Conservation (phyloP, 164 flowering plant genomes). For the Platanus orientalis region DNA sequence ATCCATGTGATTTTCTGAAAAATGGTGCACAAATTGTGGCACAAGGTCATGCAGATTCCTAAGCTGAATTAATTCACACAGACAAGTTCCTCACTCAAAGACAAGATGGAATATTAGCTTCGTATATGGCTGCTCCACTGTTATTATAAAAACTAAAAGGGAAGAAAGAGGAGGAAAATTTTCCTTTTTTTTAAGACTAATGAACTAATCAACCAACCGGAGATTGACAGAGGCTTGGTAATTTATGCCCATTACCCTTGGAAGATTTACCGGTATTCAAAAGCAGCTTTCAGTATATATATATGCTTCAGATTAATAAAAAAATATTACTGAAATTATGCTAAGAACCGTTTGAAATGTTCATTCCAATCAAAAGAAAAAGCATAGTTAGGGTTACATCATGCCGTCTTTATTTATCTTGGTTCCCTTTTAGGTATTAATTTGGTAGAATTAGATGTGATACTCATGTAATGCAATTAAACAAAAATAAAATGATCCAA, state of each 20-base stretch:
- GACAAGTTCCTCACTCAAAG: neutral
- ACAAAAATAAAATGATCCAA: neutral
- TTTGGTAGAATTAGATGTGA: neutral
- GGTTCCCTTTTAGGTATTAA: neutral
- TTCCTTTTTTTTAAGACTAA: neutral
- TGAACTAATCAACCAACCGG: neutral
- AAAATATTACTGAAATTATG: neutral
- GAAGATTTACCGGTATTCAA: conserved; percentile 1
- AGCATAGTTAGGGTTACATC: neutral
- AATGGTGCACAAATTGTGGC: neutral
- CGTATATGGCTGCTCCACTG: neutral
- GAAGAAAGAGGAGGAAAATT: neutral
- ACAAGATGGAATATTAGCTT: neutral
- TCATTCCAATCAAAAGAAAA: neutral
- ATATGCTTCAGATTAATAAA: conserved; percentile 9
- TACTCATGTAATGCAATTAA: neutral
- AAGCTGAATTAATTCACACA: neutral
- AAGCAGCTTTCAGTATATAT: conserved; percentile 14
- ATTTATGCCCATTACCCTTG: neutral
- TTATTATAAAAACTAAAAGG: neutral
- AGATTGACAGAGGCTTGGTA: neutral
- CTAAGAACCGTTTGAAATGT: conserved; percentile 1
- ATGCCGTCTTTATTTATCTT: neutral
- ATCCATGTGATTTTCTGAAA: too few species aligned
- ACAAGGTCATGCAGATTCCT: neutral